Evolutionary conservation across 129 eudicot species (phyloP).

Genomic region (Gnaphalium uliginosum): DNA sequence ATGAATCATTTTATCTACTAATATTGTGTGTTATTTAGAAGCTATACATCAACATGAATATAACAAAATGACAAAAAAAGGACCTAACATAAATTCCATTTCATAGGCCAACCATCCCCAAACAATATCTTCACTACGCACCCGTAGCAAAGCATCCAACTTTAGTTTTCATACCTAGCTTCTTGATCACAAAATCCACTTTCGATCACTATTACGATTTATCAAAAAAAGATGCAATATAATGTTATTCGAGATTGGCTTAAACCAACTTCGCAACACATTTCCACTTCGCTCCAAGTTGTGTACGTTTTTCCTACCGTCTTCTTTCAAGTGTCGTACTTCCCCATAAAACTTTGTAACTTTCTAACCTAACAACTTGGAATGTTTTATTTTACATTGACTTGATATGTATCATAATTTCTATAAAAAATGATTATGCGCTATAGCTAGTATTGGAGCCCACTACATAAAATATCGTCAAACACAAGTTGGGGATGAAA

Average conservation of each 20-base stretch:
- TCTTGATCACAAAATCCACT: neutral
- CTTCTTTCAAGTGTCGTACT: too few species aligned
- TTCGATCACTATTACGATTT: neutral
- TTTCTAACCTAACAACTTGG: too few species aligned
- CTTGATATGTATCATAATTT: too few species aligned
- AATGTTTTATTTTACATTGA: too few species aligned
- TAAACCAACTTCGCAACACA: too few species aligned
- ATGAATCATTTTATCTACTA: neutral
- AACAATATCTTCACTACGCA: neutral
- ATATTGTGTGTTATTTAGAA: neutral
- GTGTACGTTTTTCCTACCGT: too few species aligned
- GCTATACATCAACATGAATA: neutral
- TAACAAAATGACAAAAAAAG: slow-evolving; percentile 2
- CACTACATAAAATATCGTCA: neutral
- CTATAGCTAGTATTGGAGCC: neutral
- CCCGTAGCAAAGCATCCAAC: neutral
- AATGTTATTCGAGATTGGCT: too few species aligned
- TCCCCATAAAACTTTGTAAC: too few species aligned
- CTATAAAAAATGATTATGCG: neutral
- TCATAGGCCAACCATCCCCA: slow-evolving; percentile 13
- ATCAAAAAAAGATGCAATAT: too few species aligned
- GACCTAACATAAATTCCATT: slow-evolving; percentile 13
- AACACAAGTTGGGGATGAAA: neutral
- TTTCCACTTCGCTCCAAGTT: too few species aligned
- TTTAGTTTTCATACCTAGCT: neutral